Base-by-base conservation (phyloP, 1,139 yeast genomes). In the Nakaseomyces kungkrabaensis region DNA sequence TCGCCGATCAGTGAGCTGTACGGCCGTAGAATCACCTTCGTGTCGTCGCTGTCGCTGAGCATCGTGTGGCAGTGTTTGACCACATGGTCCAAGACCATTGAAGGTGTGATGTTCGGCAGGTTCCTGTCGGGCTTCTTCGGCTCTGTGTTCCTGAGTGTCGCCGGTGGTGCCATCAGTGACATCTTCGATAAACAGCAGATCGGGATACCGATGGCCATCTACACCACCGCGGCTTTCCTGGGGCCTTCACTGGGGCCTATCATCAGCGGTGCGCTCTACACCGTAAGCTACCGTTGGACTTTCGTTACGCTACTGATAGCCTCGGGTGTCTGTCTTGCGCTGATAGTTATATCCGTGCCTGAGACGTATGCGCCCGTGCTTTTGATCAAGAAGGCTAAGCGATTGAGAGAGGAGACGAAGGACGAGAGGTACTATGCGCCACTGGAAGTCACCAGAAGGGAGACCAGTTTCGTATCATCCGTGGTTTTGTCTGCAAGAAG, bases 1-100 rank as follows among this genome's bases (percentile, higher is more conserved):
- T 87, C 90, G 4, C 95, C 96, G 4, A 67, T 86, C 41, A 82
- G 90, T 13, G 95, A 86, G 63, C 78, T 82, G 54, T 77, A 79
- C 51, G 96, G 95, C 7, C 73, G 95, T 52, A 79, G 81, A 58
- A 70, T 79, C 1, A 87, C 87, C 1, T 85, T 82, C 57, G 68
- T 83, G 37, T 69, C 76, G 49, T 80, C 88, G 0, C 72, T 81
- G 50, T 69, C 75, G 1, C 63, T 82, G 17, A 81, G 82, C 56
- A 73, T 77, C 26, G 71, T 77, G 4, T 82, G 83, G 68, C 82
- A 83, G 58, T 73, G 84, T 51, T 77, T 86, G 1, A 76, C 82
- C 46, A 87, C 86, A 1, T 73, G 85, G 57, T 79, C 86, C 2
- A 75, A 74, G 22, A 82, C 82, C 52, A 77, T 80, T 52, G 83